Percentiles rank a stretch among this genome's conserved stretches.
These are phyloP conservation scores for Pterula multifida DNA, from an alignment of 1,284 basidiomycete genomes.

Conservation along the genomic window DNA sequence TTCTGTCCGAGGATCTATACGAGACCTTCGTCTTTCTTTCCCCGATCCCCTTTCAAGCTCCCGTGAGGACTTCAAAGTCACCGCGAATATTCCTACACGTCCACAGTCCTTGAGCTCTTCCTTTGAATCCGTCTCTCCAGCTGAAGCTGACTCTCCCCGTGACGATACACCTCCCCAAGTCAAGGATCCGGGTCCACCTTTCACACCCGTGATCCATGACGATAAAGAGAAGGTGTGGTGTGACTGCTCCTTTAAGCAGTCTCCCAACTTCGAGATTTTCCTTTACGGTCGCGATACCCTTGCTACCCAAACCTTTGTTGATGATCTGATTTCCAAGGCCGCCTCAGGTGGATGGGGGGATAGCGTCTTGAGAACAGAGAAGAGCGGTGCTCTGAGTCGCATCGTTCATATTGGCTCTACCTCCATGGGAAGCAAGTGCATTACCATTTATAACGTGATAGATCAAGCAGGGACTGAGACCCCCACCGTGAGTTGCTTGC, in stretches of 20 bases:
- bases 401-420: background rate
- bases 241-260: background rate
- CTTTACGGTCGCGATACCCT: slow-evolving; percentile 39
- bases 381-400: background rate
- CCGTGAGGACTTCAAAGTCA: slow-evolving; percentile 27
- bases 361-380: background rate
- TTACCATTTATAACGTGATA: background rate
- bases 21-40: slow-evolving; percentile 65
- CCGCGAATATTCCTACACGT: background rate
- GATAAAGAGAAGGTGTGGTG: slow-evolving; percentile 11
- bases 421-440: background rate
- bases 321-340: background rate
- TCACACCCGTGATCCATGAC: slow-evolving; percentile 24
- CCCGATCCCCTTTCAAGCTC: slow-evolving; percentile 65
- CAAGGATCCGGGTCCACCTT: slow-evolving; percentile 18
- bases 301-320: background rate
- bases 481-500: background rate
- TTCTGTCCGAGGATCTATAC: slow-evolving; percentile 42
- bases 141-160: slow-evolving; percentile 15
- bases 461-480: background rate
- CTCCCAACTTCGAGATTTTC: slow-evolving; percentile 37
- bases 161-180: slow-evolving; percentile 3
- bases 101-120: slow-evolving; percentile 27
- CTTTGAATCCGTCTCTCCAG: slow-evolving; percentile 31
- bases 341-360: background rate